phyloP scores from a whole-genome alignment of 805 yeast species.

The Hanseniaspora osmophila region DNA sequence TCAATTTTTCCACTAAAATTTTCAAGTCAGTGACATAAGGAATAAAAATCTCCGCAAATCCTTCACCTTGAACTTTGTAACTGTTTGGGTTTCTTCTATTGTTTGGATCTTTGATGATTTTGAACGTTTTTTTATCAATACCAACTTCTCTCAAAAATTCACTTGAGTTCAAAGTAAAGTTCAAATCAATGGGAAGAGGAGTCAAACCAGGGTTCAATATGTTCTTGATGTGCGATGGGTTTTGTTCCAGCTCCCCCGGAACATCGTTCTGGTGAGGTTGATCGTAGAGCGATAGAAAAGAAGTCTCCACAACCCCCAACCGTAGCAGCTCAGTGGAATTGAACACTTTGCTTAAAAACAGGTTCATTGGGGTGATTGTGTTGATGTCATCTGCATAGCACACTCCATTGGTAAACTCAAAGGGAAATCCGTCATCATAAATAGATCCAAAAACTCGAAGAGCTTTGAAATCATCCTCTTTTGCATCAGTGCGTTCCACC shows the following conservation, averaged over 20 bases:
- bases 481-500: not conserved
- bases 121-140: not conserved
- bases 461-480: not conserved
- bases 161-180: not conserved
- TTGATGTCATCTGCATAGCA: slow-evolving; percentile 21
- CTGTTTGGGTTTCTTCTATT: not conserved
- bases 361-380: slow-evolving; percentile 19
- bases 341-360: slow-evolving; percentile 14
- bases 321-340: slow-evolving; percentile 10
- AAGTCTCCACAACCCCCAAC: not conserved
- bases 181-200: not conserved
- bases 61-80: not conserved
- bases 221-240: too few relatives aligned
- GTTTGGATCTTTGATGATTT: not conserved
- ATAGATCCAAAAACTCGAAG: not conserved
- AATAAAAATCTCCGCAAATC: not conserved
- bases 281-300: not conserved
- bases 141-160: not conserved
- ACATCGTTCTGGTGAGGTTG: too few relatives aligned
- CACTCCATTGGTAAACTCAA: slow-evolving; percentile 13
- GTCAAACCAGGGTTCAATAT: too few relatives aligned
- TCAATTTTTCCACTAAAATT: not conserved
- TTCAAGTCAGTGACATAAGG: not conserved
- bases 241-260: too few relatives aligned
- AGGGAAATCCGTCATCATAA: slow-evolving; percentile 17